A percentile compares a stretch with the other conserved stretches of the same genome.
phyloP scores from a whole-genome alignment of 2,329 filamentous ascomycete genomes.

The Arthrobotrys sphaeroides region DNA sequence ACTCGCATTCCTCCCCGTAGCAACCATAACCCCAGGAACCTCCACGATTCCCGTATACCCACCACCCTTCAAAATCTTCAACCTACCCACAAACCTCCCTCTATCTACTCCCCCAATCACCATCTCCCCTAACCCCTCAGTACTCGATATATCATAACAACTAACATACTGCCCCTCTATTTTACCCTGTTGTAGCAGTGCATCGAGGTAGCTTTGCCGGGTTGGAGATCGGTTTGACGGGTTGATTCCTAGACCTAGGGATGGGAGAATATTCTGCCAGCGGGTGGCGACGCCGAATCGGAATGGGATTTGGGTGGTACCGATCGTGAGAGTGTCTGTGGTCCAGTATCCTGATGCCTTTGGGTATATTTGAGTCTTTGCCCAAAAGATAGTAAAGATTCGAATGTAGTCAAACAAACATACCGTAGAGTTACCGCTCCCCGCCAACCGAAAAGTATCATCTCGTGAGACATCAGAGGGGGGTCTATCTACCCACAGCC shows the following conservation, averaged over 20 bases:
- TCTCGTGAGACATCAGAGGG: not conserved
- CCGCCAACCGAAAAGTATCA: not conserved
- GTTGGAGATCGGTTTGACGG: not conserved
- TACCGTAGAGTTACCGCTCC: not conserved
- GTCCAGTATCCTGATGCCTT: constrained; percentile 25
- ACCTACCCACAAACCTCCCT: constrained; percentile 15
- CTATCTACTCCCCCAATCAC: constrained; percentile 31
- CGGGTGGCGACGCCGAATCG: constrained; percentile 22
- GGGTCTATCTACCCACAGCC: not conserved
- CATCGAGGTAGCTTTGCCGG: constrained; percentile 2
- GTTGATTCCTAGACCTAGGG: constrained; percentile 18
- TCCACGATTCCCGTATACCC: constrained; percentile 5
- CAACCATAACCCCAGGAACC: not conserved
- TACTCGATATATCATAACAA: constrained; percentile 21
- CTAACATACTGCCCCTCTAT: constrained; percentile 19
- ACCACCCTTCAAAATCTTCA: constrained; percentile 13
- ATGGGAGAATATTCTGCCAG: constrained; percentile 12
- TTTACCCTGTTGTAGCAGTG: constrained; percentile 19
- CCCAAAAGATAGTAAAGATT: no score
- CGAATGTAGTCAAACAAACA: no score
- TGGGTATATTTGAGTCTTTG: no score
- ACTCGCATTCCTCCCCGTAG: not conserved
- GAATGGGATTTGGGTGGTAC: not conserved
- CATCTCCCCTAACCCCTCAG: not conserved
- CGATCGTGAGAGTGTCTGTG: not conserved